These are phyloP conservation scores for Santalum album DNA, from an alignment of 164 flowering plant genomes.

Conservation along the genomic window DNA sequence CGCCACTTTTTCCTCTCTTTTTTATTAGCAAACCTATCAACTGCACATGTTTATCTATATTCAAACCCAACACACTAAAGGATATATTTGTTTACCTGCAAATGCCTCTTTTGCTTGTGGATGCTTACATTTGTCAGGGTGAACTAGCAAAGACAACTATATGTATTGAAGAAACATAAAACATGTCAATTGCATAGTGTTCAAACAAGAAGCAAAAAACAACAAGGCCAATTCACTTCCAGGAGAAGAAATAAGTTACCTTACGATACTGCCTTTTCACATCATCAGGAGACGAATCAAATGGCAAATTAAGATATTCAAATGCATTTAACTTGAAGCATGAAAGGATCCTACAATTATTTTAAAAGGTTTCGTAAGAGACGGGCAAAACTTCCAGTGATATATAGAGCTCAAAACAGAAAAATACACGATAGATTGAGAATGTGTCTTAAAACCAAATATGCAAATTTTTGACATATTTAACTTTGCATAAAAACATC, in stretches of 20 bases:
- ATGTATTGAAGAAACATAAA: conserved; percentile 1
- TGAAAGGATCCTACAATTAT: conserved; percentile 75
- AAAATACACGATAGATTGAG: too few species aligned
- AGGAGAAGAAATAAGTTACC: conserved; percentile 29
- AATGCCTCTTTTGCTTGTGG: conserved; percentile 98
- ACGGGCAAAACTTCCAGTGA: neutral
- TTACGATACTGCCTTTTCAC: conserved; percentile 92
- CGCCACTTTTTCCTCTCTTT: too few species aligned
- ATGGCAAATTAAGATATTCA: conserved; percentile 79
- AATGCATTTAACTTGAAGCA: conserved; percentile 95
- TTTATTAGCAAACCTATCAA: too few species aligned
- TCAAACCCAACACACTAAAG: neutral
- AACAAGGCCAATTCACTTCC: neutral
- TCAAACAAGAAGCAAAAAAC: neutral
- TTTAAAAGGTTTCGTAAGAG: neutral
- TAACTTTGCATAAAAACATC: too few species aligned
- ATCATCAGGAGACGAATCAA: conserved; percentile 63
- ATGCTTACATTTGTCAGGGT: conserved; percentile 99
- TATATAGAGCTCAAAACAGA: neutral
- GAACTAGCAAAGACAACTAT: conserved; percentile 89
- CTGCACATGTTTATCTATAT: neutral
- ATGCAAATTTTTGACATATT: too few species aligned
- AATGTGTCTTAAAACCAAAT: too few species aligned
- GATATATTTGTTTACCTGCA: conserved; percentile 34
- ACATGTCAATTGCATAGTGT: conserved; percentile 1